Evolutionary conservation across 2,329 filamentous ascomycete species (phyloP), one percentile per base, ranked within the genome.

Genomic region (Aotearoamyces nothofagi): DNA sequence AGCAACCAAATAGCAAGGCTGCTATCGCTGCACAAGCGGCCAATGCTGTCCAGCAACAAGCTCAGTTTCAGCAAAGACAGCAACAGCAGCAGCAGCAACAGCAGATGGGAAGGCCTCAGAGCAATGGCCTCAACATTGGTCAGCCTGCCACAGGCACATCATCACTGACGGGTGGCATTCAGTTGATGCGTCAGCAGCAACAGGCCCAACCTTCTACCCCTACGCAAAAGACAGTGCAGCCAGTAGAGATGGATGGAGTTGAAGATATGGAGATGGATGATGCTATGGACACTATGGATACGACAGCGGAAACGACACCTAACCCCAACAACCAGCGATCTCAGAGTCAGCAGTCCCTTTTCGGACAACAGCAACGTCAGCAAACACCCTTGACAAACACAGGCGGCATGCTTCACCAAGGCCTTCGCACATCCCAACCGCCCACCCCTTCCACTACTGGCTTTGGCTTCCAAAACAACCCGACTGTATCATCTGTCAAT

Each of bases 241-340:
- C 36, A 2, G 31, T 29, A 7, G 60, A 77, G 34, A 73, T 92
- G 61, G 86, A 92, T 46, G 73, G 81, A 11, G 70, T 92, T 16
- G 84, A 83, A 29, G 83, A 92, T 46, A 94, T 96, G 87, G 87
- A 96, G 46, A 80, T 96, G 77, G 87, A 96, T 46, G 84, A 93
- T 43, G 68, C 74, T 5, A 63, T 80, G 27, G n/a, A n/a, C n/a
- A n/a, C n/a, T n/a, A 20, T 20, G 19, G 19, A 20, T 20, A 71
- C 77, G 33, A 57, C 73, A 44, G 65, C 72, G 26, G 66, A 72
- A 37, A 67, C 55, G 27, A 46, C 45, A 6, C 41, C 47, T 17
- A 50, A 44, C 31, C 29, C 42, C 15, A 45, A 39, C 41, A 20
- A 7, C n/a, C 66, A 75, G 28, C 62, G 69, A 38, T 68, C 72